A percentile compares a stretch with the other conserved stretches of the same genome.
Evolutionary conservation across 306 rosid genomes (phyloP).

Genomic region (Prinsepia uniflora): DNA sequence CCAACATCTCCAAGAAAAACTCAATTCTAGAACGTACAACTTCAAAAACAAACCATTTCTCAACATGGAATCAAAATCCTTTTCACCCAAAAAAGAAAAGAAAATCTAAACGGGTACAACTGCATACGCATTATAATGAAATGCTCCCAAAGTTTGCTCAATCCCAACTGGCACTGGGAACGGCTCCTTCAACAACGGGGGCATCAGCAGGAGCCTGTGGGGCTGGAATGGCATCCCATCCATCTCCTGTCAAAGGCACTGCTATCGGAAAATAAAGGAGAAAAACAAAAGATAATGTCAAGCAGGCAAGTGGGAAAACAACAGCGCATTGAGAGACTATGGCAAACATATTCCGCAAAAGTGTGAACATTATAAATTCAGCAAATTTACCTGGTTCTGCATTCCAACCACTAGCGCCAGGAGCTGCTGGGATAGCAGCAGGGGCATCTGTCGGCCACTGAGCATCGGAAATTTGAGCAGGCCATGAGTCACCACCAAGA

Average conservation of each 20-base stretch:
- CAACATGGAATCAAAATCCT: not conserved
- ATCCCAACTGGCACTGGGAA: constrained; percentile 23
- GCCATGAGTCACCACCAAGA: constrained; percentile 37
- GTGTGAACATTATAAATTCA: too few species aligned
- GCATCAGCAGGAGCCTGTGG: constrained; percentile 4
- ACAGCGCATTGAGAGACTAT: too few species aligned
- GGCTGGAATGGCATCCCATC: constrained; percentile 37
- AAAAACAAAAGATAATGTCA: not conserved
- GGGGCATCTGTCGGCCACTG: constrained; percentile 35
- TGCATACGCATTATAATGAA: not conserved
- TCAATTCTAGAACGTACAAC: not conserved
- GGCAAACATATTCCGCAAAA: too few species aligned
- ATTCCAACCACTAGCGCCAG: constrained; percentile 30
- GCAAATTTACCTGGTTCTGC: constrained; percentile 22
- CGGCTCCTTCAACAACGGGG: constrained; percentile 20
- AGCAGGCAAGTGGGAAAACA: too few species aligned
- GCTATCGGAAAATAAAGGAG: not conserved
- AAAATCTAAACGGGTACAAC: not conserved
- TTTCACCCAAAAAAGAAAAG: not conserved
- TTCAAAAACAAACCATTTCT: not conserved
- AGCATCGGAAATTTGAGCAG: constrained; percentile 31
- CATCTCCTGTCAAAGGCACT: constrained; percentile 25
- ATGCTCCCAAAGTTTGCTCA: not conserved
- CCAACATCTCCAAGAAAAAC: not conserved
- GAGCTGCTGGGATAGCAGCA: constrained; percentile 19